These are phyloP conservation scores for Aspergillus sp. DNA, from an alignment of 2,329 filamentous ascomycete species.

Conservation along the genomic window DNA sequence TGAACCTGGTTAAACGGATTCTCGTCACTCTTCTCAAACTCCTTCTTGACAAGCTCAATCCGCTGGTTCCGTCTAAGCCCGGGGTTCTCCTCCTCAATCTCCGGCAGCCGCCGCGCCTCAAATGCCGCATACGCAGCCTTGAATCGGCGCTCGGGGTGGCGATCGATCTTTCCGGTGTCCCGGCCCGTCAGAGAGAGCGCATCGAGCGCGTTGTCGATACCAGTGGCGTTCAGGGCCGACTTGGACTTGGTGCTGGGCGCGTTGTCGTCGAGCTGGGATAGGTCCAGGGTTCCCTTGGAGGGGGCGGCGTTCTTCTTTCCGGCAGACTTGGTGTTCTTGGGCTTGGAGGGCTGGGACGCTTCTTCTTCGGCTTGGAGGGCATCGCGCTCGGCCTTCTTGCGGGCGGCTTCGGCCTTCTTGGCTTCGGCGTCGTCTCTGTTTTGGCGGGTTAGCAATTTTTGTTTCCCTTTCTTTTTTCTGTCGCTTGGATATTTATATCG, in stretches of 20 bases:
- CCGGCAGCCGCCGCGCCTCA: slow-evolving; percentile 75
- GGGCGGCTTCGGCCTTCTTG: slow-evolving; percentile 77
- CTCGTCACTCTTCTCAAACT: slow-evolving; percentile 91
- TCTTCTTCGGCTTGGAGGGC: slow-evolving; percentile 83
- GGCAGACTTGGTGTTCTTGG: slow-evolving; percentile 58
- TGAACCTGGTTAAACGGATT: slow-evolving; percentile 92
- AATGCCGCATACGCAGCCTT: slow-evolving; percentile 82
- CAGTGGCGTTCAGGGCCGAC: slow-evolving; percentile 70
- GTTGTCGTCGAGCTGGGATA: slow-evolving; percentile 69
- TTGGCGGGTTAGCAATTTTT: neutral
- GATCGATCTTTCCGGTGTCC: slow-evolving; percentile 70
- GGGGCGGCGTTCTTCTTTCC: slow-evolving; percentile 46
- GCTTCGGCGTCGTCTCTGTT: slow-evolving; percentile 77
- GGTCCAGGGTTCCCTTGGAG: slow-evolving; percentile 53
- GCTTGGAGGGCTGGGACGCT: slow-evolving; percentile 58
- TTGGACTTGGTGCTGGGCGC: slow-evolving; percentile 31
- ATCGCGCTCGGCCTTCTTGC: slow-evolving; percentile 90
- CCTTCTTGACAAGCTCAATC: slow-evolving; percentile 79
- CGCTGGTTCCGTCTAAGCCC: slow-evolving; percentile 81
- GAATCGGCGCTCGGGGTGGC: slow-evolving; percentile 83
- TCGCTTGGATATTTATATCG: neutral
- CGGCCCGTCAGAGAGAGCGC: slow-evolving; percentile 68
- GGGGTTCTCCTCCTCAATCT: slow-evolving; percentile 82
- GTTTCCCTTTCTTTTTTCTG: neutral
- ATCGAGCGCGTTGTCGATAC: slow-evolving; percentile 92